phyloP scores from a whole-genome alignment of 2,329 filamentous ascomycete species.

The Ceratocystis variospora region DNA sequence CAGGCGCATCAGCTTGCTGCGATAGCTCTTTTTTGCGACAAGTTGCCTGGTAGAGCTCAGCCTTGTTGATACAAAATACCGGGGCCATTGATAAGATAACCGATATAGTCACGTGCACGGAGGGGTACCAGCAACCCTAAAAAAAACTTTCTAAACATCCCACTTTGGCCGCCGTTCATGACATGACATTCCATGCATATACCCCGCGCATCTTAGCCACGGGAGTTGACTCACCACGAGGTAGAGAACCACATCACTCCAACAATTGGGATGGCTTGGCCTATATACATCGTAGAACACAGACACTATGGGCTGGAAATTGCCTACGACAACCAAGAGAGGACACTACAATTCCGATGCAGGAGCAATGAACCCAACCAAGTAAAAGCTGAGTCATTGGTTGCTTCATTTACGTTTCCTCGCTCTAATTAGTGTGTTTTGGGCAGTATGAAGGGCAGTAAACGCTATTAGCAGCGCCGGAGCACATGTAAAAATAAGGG shows the following conservation, averaged over 20 bases:
- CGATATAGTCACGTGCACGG: not conserved
- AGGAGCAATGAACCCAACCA: constrained; percentile 12
- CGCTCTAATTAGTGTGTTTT: not conserved
- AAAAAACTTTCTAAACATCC: not conserved
- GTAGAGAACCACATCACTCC: not conserved
- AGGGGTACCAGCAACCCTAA: not conserved
- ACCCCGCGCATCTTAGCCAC: not conserved
- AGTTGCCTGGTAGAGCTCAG: not conserved
- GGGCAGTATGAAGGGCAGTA: constrained; percentile 1
- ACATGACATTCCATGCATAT: not conserved
- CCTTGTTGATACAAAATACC: not conserved
- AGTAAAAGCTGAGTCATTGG: constrained; percentile 18
- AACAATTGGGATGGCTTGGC: not conserved
- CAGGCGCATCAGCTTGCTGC: constrained; percentile 13
- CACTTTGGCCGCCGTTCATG: not conserved
- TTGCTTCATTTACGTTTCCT: not conserved
- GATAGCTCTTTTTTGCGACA: not conserved
- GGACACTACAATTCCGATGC: constrained; percentile 10
- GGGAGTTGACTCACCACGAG: not conserved
- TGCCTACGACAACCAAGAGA: not conserved
- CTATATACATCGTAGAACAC: not conserved
- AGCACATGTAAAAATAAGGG: not conserved
- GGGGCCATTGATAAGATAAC: not conserved
- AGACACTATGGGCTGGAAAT: not conserved
- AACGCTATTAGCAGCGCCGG: not conserved